phyloP scores from a whole-genome alignment of 331 rosid genomes.

The Acacia pycnantha region DNA sequence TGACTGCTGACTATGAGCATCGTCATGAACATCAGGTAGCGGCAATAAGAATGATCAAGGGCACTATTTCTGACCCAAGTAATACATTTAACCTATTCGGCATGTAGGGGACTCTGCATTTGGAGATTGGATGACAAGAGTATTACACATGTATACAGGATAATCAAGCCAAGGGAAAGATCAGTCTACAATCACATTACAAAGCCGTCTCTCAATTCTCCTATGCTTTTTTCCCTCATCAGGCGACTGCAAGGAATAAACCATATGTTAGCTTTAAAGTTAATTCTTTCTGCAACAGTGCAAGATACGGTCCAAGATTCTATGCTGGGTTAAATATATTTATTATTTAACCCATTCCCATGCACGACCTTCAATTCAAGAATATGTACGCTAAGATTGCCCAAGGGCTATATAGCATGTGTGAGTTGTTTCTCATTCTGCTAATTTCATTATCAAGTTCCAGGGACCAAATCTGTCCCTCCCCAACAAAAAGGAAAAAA shows the following conservation, averaged over 20 bases:
- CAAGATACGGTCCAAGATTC: neutral
- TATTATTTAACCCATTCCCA: neutral
- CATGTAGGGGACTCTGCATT: conserved; percentile 5
- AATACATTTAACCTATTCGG: conserved; percentile 17
- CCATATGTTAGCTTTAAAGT: neutral
- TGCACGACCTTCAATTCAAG: neutral
- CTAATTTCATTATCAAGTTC: conserved; percentile 4
- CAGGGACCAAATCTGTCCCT: neutral
- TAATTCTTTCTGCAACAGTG: neutral
- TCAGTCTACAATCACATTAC: conserved; percentile 67
- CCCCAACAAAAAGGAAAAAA: no score
- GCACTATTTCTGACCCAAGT: conserved; percentile 27
- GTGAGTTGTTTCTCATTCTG: neutral
- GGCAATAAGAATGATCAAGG: conserved; percentile 21
- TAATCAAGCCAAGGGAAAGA: conserved; percentile 18
- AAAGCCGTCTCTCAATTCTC: conserved; percentile 51
- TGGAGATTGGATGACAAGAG: conserved; percentile 7
- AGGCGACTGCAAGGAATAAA: conserved; percentile 44
- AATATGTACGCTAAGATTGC: neutral
- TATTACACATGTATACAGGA: conserved; percentile 28
- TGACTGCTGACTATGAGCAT: conserved; percentile 14
- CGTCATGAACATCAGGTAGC: conserved; percentile 21
- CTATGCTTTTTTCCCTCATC: conserved; percentile 62
- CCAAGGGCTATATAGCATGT: neutral
- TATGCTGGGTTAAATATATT: neutral